These are phyloP conservation scores for Colletotrichum lentis DNA, from an alignment of 2,329 filamentous ascomycete genomes.

Conservation along the genomic window DNA sequence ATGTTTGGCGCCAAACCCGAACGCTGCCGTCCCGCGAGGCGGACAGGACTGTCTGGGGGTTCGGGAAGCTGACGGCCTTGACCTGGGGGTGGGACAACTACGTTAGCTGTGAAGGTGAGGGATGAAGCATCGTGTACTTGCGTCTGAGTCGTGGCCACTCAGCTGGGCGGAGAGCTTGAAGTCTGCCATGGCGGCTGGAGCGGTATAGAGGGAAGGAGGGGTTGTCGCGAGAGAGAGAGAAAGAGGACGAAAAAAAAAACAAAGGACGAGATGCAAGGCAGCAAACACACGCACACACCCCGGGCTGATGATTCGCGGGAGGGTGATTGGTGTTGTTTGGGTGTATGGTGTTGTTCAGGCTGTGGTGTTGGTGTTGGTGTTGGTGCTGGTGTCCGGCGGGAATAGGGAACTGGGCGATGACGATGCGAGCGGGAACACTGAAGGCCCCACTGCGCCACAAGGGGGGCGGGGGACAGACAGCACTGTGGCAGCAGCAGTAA, in stretches of 20 bases:
- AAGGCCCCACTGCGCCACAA: conserved; percentile 37
- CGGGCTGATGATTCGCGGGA: conserved; percentile 4
- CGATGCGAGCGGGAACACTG: conserved; percentile 31
- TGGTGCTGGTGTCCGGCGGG: too few species aligned
- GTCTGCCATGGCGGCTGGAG: conserved; percentile 67
- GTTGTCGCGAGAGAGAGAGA: not conserved
- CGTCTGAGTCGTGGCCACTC: conserved; percentile 90
- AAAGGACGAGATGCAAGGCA: conserved; percentile 8
- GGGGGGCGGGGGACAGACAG: not conserved
- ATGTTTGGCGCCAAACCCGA: conserved; percentile 79
- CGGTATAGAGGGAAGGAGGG: not conserved
- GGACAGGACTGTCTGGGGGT: conserved; percentile 76
- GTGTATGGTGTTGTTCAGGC: not conserved
- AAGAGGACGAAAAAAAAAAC: not conserved
- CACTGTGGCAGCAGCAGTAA: not conserved
- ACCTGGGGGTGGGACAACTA: conserved; percentile 66
- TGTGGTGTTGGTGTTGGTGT: not conserved
- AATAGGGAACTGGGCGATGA: conserved; percentile 32
- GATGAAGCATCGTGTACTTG: conserved; percentile 55
- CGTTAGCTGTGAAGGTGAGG: conserved; percentile 20
- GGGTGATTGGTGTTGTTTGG: conserved; percentile 1
- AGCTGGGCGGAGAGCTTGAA: conserved; percentile 95
- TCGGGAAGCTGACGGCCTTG: conserved; percentile 82
- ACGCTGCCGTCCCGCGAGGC: conserved; percentile 93
- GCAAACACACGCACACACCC: conserved; percentile 8